These are phyloP conservation scores for Chalciporus piperatoides DNA, from an alignment of 1,284 basidiomycete species.

Conservation along the genomic window DNA sequence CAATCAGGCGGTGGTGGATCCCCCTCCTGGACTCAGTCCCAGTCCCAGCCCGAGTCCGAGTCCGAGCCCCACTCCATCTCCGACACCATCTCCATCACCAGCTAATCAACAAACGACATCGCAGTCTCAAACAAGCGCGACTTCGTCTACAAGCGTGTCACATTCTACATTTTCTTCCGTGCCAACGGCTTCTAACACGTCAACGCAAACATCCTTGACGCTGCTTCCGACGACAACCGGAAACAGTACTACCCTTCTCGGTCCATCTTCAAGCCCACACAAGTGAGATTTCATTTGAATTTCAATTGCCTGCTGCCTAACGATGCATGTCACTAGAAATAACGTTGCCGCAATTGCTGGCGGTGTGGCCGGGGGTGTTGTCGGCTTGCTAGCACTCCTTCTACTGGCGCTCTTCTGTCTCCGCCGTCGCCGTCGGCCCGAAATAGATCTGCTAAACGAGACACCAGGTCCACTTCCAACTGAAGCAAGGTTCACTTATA, in stretches of 20 bases:
- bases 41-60: background rate
- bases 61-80: background rate
- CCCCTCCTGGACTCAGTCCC: background rate
- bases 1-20: conserved; percentile 18
- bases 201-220: conserved; percentile 9
- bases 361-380: conserved; percentile 15
- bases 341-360: conserved; percentile 17
- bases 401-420: conserved; percentile 12
- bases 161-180: background rate
- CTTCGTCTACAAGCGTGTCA: conserved; percentile 2
- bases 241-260: background rate
- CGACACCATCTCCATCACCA: background rate
- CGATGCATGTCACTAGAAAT: conserved; percentile 4
- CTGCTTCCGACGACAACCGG: conserved; percentile 11
- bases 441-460: conserved; percentile 1
- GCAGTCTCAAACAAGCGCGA: background rate
- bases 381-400: conserved; percentile 16
- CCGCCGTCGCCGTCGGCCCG: conserved; percentile 11
- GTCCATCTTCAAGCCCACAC: conserved; percentile 4
- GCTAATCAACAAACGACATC: background rate
- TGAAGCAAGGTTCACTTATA: conserved; percentile 1
- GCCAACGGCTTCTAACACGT: conserved; percentile 1
- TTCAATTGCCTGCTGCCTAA: background rate
- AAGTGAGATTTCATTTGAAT: conserved; percentile 8
- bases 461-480: conserved; percentile 6